phyloP scores from a whole-genome alignment of 441 rosid species.

The Dalechampia spathulata region DNA sequence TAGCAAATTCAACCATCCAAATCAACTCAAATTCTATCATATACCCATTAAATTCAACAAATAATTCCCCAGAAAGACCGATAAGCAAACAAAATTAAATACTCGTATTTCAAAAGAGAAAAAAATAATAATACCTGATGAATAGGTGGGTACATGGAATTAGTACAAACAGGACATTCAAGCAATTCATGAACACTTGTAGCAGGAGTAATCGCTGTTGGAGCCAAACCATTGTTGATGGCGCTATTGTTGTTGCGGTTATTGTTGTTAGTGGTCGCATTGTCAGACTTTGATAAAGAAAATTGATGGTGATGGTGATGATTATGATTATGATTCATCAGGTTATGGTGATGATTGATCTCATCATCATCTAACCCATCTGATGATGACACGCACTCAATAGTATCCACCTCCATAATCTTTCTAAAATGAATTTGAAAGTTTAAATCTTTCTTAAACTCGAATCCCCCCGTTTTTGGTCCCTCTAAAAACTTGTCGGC shows the following conservation, averaged over 20 bases:
- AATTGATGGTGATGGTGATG: conserved; percentile 33
- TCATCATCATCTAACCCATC: conserved; percentile 56
- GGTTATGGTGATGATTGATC: conserved; percentile 40
- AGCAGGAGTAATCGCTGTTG: conserved; percentile 53
- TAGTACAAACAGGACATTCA: conserved; percentile 82
- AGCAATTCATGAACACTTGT: conserved; percentile 77
- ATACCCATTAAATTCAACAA: conserved; percentile 13
- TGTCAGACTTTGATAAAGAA: conserved; percentile 43
- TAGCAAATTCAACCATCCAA: conserved; percentile 3
- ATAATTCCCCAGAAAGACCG: background rate
- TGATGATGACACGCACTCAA: conserved; percentile 61
- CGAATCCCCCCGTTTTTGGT: too few relatives aligned
- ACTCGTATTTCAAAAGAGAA: too few relatives aligned
- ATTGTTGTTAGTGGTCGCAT: conserved; percentile 11
- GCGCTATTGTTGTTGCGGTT: conserved; percentile 14
- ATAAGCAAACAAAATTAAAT: background rate
- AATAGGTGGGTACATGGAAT: conserved; percentile 85
- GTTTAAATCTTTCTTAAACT: background rate
- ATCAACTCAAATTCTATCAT: conserved; percentile 8
- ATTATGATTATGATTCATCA: conserved; percentile 22
- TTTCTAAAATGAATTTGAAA: conserved; percentile 1
- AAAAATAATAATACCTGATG: conserved; percentile 58
- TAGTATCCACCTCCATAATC: conserved; percentile 54
- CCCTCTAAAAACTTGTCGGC: too few relatives aligned
- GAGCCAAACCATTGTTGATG: conserved; percentile 29